Base-by-base conservation (phyloP, 1,139 yeast species). In the Sugiyamaella castrensis region DNA sequence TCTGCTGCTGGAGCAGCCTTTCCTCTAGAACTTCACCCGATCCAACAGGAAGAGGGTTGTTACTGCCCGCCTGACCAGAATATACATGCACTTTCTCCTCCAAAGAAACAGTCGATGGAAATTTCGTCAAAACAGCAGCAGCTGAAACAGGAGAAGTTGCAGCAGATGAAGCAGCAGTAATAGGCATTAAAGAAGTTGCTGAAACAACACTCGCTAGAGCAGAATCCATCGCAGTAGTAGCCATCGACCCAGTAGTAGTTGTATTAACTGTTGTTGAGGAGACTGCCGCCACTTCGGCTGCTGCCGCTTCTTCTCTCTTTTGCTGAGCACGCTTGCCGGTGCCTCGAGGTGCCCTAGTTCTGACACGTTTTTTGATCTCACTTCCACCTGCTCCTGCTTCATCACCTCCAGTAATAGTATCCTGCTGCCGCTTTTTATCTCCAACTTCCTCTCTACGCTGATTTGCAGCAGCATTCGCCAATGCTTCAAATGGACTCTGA, bases 401-500 rank as follows among this genome's bases (percentile, higher is more conserved):
- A 10, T 40, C 52, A 9, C 41, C 44, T 16, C 40, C 51, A 10
- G 31, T 50, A 5, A 24, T 43, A 33, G 43, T 41, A 5, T 33
- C 48, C 11, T 43, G 41, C 34, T 36, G 37, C 27, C 40, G 44
- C 27, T 47, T 47, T 5, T 43, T 48, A 19, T 43, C 48, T 24
- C 44, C 46, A 34, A n/a, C n/a, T n/a, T 50, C 50, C 37, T 51
- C 50, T 37, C 46, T 19, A 12, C 53, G 50, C 9, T 52, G 51
- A 13, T 48, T 43, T 10, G 51, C 51, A 8, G 51, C 55, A 15
- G 55, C 53, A 11, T 49, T 47, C 2, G 54, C 57, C 44, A 53
- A 33, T 4, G 53, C 47, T 15, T 53, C 59, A 48, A 53, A 53
- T 13, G 58, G 54, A 43, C 51, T 40, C 16, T 40, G 50, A 11